Conservation (phyloP, 768 basidiomycete genomes). For the Jaapia argillacea region DNA sequence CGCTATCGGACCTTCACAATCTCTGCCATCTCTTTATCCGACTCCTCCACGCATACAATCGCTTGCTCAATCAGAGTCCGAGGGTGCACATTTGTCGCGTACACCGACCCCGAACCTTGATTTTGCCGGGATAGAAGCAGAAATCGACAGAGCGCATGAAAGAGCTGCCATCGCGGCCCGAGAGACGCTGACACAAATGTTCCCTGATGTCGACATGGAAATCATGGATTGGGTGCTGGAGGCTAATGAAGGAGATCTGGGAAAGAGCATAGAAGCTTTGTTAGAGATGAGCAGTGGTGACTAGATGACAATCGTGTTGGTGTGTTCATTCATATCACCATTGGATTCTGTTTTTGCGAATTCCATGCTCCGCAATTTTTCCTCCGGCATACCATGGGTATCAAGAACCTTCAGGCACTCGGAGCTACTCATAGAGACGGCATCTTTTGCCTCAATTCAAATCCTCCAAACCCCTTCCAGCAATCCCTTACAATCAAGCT, state of each 20-base stretch:
- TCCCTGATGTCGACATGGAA: slow-evolving; percentile 74
- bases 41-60: slow-evolving; percentile 19
- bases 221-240: slow-evolving; percentile 86
- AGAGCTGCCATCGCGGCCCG: slow-evolving; percentile 61
- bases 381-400: no score
- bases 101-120: slow-evolving; percentile 66
- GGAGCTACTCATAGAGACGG: no score
- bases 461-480: no score
- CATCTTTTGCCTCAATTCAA: no score
- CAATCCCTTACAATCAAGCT: no score
- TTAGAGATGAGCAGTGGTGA: slow-evolving; percentile 53
- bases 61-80: slow-evolving; percentile 26
- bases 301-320: not conserved
- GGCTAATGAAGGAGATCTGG: slow-evolving; percentile 81
- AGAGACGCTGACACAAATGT: slow-evolving; percentile 80
- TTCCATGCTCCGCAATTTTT: no score
- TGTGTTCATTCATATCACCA: no score
- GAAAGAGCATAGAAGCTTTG: slow-evolving; percentile 79
- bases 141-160: slow-evolving; percentile 73
- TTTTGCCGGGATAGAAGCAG: slow-evolving; percentile 55
- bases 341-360: no score
- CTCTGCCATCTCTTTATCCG: slow-evolving; percentile 11
- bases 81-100: slow-evolving; percentile 39
- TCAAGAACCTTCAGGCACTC: no score
- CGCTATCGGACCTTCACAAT: slow-evolving; percentile 40